Base-by-base conservation (phyloP, 148 eudicot genomes). In the Fagopyrum homotropicum region DNA sequence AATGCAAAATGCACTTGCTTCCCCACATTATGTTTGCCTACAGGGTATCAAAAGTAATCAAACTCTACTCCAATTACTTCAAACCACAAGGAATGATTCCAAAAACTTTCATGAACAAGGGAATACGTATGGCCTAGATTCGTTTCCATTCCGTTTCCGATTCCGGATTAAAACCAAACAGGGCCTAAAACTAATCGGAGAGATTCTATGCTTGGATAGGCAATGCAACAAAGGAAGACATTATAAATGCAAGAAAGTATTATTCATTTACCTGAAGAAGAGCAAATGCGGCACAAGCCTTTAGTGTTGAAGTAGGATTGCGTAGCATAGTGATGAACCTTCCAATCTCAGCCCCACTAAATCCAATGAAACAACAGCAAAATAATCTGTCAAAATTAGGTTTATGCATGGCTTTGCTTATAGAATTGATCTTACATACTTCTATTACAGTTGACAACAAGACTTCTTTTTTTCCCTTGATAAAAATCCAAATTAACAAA, bases 301-400 rank as follows among this genome's bases (percentile, higher is more conserved):
- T 90, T 70, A 91, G 84, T 77, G 81, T 79, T 59, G 92, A 78
- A 80, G 86, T 85, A 40, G 86, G 88, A 73, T 92, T 92, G 30
- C 96, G 88, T 51, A 95, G 88, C 97, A 92, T 92, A 71, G 83
- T 22, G 30, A 95, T 87, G 52, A 95, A 95, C 69, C 98, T 85
- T 82, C 97, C 96, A 51, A 95, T 88, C 82, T 95, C 98, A 59
- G 96, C 89, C 69, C 93, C 96, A 80, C 98, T 95, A 84, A 54
- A 75, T 57, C 73, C 19, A 45, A 74, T 43, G 17, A 48, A 49
- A 60, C 15, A 46, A 40, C 52, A 74, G 47, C 3, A 30, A 54
- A 60, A 44, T 68, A 16, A 49, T 35, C 16, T 11, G 66, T 29
- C 46, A 29, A 11, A 43, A 22, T 29, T 29, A 11, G 45, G 69